These are phyloP conservation scores for Thalassiosira gravida DNA, from an alignment of 352 stramenopile species.

Conservation along the genomic window DNA sequence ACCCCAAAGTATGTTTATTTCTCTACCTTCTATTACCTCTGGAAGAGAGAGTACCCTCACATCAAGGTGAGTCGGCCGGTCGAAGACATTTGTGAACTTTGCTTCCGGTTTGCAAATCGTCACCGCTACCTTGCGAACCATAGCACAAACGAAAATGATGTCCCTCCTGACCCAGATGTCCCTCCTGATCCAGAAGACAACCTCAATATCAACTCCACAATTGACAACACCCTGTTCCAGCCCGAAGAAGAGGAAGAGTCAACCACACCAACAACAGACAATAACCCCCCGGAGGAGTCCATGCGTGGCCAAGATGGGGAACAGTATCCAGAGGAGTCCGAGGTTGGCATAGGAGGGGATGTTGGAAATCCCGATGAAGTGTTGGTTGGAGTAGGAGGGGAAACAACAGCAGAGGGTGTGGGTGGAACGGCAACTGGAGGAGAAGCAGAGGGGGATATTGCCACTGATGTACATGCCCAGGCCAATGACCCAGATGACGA, in stretches of 20 bases:
- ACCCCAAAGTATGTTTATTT: conserved; percentile 9
- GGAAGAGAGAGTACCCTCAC: conserved; percentile 11
- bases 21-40: conserved; percentile 1
- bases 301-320: too few relatives aligned
- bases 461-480: neutral
- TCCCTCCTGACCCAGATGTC: neutral
- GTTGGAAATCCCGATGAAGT: too few relatives aligned
- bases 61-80: conserved; percentile 14
- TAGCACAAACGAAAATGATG: neutral
- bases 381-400: too few relatives aligned
- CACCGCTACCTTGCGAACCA: conserved; percentile 10
- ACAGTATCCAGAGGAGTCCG: too few relatives aligned
- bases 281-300: too few relatives aligned
- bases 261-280: too few relatives aligned
- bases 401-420: neutral
- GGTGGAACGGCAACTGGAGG: neutral
- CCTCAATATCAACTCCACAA: too few relatives aligned
- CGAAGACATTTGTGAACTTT: conserved; percentile 17
- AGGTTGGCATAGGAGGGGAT: too few relatives aligned
- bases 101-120: conserved; percentile 6
- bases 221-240: too few relatives aligned
- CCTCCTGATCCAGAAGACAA: neutral
- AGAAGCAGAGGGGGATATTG: neutral
- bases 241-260: too few relatives aligned
- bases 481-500: conserved; percentile 4